Conservation (phyloP, 164 flowering plant species). For the Stephania yunnanensis region DNA sequence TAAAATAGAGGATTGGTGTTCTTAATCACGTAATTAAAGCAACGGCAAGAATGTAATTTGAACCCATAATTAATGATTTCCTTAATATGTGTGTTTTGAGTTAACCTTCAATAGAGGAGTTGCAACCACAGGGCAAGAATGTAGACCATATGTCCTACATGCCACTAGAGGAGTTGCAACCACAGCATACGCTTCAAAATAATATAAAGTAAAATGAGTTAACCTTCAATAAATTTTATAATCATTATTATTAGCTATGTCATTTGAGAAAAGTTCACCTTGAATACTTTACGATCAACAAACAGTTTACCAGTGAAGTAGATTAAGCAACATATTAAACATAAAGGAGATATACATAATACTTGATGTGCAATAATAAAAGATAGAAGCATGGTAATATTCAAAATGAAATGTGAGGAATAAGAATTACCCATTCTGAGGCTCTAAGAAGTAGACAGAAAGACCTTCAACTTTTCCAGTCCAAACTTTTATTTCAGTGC, state of each 20-base stretch:
- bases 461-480: slow-evolving; percentile 89
- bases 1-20: no score
- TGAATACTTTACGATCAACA: background rate
- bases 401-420: slow-evolving; percentile 2
- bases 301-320: background rate
- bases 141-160: background rate
- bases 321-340: background rate
- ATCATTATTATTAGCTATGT: background rate
- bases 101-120: background rate
- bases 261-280: background rate
- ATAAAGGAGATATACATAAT: background rate
- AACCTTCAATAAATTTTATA: background rate
- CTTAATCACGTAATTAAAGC: no score
- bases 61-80: no score
- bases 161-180: background rate
- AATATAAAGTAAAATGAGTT: background rate
- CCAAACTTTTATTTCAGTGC: slow-evolving; percentile 94
- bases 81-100: no score
- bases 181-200: background rate
- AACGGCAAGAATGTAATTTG: no score
- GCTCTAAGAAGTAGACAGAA: slow-evolving; percentile 89
- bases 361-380: background rate
- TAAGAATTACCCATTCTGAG: slow-evolving; percentile 78
- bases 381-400: background rate
- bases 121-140: background rate